Base-by-base conservation (phyloP, 495 filamentous ascomycete genomes). In the Glarea lozoyensis region DNA sequence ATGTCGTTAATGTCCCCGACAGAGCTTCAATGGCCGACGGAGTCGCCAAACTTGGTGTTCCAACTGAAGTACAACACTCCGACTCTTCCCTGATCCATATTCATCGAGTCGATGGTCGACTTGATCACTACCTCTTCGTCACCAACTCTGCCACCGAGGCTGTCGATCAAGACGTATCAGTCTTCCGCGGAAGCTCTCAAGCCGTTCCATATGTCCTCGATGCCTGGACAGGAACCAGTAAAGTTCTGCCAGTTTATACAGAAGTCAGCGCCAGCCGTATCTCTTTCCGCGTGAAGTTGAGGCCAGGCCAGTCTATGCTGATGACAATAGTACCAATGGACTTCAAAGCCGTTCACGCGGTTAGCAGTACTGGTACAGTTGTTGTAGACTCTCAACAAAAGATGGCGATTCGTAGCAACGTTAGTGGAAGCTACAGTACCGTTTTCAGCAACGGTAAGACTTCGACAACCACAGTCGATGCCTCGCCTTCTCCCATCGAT, bases 71-170 rank as follows among this genome's bases (percentile, higher is more conserved):
- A 7, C 29, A 43, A 29, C 22, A 43, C 17, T 33, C 30, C 41
- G 23, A 19, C 12, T 16, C 41, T 2, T 18, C 30, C 24, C 23
- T 37, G 6, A 43, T 43, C 27, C 30, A 32, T 29, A 33, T 33
- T 20, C 41, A 43, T 12, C 41, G 41, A 16, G 29, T 43, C 29
- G 41, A 43, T 18, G 41, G 41, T 29, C 27, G 34, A n/a, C 27
- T 43, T 3, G 41, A 43, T 32, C 23, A 37, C 41, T 43, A 31
- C 41, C 17, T 31, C 41, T 32, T 43, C 22, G 41, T 43, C n/a
- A 15, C 29, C 29, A 32, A 27, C 4, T 43, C 41, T 9, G 27
- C 41, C 13, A 32, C 29, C 17, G 34, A 29, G n/a, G 25, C 25
- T n/a, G 25, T 29, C n/a, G 25, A 29, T 29, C 25, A 29, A 29